Evolutionary conservation across 768 basidiomycete species (phyloP).

Genomic region (Termitomyces sp.): DNA sequence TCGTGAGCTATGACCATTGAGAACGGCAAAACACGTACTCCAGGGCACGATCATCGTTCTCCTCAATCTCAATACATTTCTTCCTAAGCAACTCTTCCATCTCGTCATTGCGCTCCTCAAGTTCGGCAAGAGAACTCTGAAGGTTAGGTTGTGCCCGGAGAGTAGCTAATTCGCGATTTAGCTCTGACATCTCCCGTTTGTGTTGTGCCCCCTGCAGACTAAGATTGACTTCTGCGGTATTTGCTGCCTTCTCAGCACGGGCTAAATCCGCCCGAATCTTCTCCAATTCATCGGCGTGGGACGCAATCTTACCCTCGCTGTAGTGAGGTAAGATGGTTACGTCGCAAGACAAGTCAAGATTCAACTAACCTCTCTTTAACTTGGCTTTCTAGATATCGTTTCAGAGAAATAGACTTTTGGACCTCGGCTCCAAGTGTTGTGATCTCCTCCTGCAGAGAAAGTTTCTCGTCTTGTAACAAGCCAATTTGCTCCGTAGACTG

Average conservation of each 20-base stretch:
- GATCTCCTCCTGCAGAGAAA: constrained; percentile 43
- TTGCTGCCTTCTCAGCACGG: constrained; percentile 51
- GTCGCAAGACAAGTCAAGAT: background rate
- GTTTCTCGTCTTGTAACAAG: constrained; percentile 43
- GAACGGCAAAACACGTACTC: constrained; percentile 44
- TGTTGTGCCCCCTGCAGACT: constrained; percentile 61
- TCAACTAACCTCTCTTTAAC: constrained; percentile 50
- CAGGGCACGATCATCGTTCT: constrained; percentile 75
- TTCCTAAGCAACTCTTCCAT: constrained; percentile 67
- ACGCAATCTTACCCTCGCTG: constrained; percentile 43
- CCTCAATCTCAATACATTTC: constrained; percentile 77
- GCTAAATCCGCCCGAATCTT: constrained; percentile 37
- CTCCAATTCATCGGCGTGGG: constrained; percentile 35
- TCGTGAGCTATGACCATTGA: constrained; percentile 5
- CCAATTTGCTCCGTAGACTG: constrained; percentile 30
- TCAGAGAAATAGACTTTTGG: constrained; percentile 56
- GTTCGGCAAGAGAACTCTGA: constrained; percentile 46
- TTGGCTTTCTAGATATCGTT: constrained; percentile 58
- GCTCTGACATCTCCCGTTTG: constrained; percentile 52
- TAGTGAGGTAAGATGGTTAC: constrained; percentile 3
- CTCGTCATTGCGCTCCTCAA: constrained; percentile 66
- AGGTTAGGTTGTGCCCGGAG: constrained; percentile 51
- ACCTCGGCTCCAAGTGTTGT: constrained; percentile 60
- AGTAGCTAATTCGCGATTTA: constrained; percentile 50
- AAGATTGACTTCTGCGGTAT: constrained; percentile 61